A percentile compares a stretch with the other conserved stretches of the same genome.
Conservation (phyloP, 371 early-diverging fungal genomes). For the Syncephalis fuscata region DNA sequence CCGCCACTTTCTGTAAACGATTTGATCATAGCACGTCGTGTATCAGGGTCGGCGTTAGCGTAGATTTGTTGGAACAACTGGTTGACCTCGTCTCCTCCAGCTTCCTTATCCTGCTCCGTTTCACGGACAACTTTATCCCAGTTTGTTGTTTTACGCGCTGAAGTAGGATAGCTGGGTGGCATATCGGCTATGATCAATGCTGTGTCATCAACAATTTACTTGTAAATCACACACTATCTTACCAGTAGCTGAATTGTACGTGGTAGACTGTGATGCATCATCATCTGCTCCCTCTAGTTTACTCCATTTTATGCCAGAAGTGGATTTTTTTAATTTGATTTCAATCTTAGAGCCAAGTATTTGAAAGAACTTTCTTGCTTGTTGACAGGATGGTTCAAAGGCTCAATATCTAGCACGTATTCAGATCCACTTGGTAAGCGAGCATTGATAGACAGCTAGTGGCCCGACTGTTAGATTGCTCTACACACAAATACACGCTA, state of each 20-base stretch:
- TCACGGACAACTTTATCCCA: constrained; percentile 70
- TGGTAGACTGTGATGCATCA: constrained; percentile 7
- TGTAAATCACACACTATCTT: background rate
- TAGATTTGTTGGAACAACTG: constrained; percentile 85
- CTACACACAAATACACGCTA: background rate
- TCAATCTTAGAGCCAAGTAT: constrained; percentile 87
- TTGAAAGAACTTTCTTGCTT: constrained; percentile 49
- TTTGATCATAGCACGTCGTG: constrained; percentile 95
- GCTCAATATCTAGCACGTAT: constrained; percentile 65
- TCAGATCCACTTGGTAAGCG: constrained; percentile 63
- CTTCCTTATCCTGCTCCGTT: constrained; percentile 38
- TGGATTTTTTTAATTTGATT: constrained; percentile 70
- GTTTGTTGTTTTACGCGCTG: constrained; percentile 34
- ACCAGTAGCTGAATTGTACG: background rate
- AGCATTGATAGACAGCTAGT: constrained; percentile 50
- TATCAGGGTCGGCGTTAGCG: constrained; percentile 79
- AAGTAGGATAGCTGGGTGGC: constrained; percentile 19
- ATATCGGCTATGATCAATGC: constrained; percentile 4
- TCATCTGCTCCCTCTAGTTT: constrained; percentile 56
- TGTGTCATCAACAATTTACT: background rate
- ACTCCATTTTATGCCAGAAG: constrained; percentile 57
- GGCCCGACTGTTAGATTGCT: background rate
- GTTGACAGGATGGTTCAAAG: constrained; percentile 55
- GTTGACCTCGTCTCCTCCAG: constrained; percentile 77
- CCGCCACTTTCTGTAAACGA: constrained; percentile 91